Base-by-base conservation (phyloP, 164 flowering plant species). In the Litsea cubeba region DNA sequence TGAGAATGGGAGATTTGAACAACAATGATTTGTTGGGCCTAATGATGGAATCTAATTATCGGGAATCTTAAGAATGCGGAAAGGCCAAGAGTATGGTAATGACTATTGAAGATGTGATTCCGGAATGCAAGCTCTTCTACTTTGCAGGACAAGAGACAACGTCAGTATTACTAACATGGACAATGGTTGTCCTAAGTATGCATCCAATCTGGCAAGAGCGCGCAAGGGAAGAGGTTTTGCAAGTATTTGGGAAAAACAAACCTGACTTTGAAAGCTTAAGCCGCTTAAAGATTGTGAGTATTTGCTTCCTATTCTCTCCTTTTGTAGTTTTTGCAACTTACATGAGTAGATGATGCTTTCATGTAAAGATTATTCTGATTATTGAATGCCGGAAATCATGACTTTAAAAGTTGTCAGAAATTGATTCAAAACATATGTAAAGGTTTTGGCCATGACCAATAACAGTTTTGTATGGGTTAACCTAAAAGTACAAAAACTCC, bases 91-190 rank as follows among this genome's bases (percentile, higher is more conserved):
- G n/a, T n/a, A n/a, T n/a, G n/a, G 46, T 40, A 40, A 76, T 87
- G 82, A 82, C 77, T 22, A 71, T 75, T 15, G 89, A 86, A 3
- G 76, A 74, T 30, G 81, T 86, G 17, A 82, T 86, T 12, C 85
- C 80, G 26, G 86, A 84, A 62, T 86, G 89, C 65, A 84, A 79
- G 74, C 26, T 76, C 10, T 71, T 76, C 75, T 71, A 76, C 74
- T 73, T 85, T 40, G 88, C 87, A 6, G 86, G 86, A 18, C 83
- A 84, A 70, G 89, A 86, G 65, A 86, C 88, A 51, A 86, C 89
- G 14, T 68, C 89, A 15, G 73, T 58, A 25, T 75, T 60, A 83
- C 50, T 87, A 20, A 78, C 84, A 35, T 87, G 90, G 92, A 77
- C 88, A 0, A 71, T 84, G 62, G 49, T 86, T 11, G 40, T 84